Evolutionary conservation across 768 basidiomycete species (phyloP), one percentile per base, ranked within the genome.

Genomic region (Pisolithus marmoratus): DNA sequence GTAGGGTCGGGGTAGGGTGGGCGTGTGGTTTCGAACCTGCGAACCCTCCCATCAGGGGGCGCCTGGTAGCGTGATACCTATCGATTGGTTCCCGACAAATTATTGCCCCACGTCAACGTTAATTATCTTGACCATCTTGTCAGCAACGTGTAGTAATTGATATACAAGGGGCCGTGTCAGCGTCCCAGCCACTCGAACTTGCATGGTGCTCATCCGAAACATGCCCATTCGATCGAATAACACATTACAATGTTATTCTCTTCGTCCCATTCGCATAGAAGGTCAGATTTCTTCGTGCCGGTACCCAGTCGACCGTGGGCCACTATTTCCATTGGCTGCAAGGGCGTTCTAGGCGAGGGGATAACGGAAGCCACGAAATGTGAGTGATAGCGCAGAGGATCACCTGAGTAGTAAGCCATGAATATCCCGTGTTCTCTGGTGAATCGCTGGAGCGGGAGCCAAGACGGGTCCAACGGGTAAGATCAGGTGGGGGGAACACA

Each of bases 261-360:
- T 36, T 90, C 85, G 60, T 95, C 84, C 87, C 89, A 96, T 29
- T 85, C 82, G 60, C 93, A 96, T 3, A 98, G 70, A 27, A 98
- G 70, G 66, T 97, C 94, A 0, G 92, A 83, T 70, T 99, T 99
- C 69, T 97, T 98, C 8, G 96, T 97, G 11, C 90, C 96, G 3
- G 96, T 99, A 1, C 95, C 96, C 31, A 99, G 71, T 31, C 96
- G 79, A 17, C 96, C 96, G 65, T 94, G 94, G 0, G 95, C 94
- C 22, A 99, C 89, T 43, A 99, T 81, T 67, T 98, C 93, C 83
- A 95, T 90, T 5, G 96, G 94, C 46, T 78, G 74, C 47, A 99
- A 74, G 2, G 75, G 57, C 12, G 81, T 62, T 44, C 66, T 56
- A 2, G 81, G 80, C 7, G 87, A 82, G 12, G 87, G 78, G 27